These are phyloP conservation scores for Dalbergia cochinchinensis DNA, from an alignment of 306 rosid species.

Conservation along the genomic window DNA sequence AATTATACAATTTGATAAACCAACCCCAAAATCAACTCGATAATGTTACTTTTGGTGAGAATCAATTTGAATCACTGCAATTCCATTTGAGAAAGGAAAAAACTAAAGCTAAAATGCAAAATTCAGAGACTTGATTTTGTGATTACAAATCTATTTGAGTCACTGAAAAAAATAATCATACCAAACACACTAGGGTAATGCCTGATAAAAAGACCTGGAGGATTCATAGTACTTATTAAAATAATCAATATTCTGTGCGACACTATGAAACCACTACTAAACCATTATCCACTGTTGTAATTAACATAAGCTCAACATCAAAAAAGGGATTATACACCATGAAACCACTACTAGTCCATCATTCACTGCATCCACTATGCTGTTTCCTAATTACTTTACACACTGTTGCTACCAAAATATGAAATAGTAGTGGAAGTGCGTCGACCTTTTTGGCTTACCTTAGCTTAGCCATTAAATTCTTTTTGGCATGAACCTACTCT, in stretches of 20 bases:
- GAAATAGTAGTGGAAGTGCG: not conserved
- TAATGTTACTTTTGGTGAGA: no score
- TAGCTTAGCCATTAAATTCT: not conserved
- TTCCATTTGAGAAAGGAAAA: no score
- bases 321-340: not conserved
- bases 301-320: not conserved
- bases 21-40: no score
- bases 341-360: no score
- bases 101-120: no score
- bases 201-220: not conserved
- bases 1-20: no score
- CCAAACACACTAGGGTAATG: not conserved
- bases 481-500: not conserved
- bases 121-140: no score
- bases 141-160: no score
- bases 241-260: not conserved
- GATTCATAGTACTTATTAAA: conserved; percentile 9
- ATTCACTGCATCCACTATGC: no score
- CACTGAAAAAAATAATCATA: no score
- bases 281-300: not conserved
- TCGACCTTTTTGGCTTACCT: conserved; percentile 6
- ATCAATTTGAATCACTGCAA: no score
- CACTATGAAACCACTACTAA: conserved; percentile 6
- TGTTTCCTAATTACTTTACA: not conserved
- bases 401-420: not conserved